Evolutionary conservation across 345 rosid genomes (phyloP), one percentile per base, ranked within the genome.

Genomic region (Hibiscus mutabilis): DNA sequence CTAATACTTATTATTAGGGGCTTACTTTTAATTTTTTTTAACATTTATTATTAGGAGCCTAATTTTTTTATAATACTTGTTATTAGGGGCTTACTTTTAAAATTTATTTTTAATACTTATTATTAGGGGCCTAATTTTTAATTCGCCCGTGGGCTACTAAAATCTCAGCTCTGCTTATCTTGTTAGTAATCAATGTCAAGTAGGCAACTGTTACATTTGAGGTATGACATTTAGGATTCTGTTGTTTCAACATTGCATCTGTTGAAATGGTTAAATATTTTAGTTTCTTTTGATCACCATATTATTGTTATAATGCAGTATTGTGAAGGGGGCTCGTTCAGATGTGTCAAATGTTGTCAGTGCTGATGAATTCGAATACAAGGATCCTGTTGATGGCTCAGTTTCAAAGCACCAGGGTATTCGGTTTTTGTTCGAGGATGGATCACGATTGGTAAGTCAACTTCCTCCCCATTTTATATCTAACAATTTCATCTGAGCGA

Each of bases 311-410:
- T 70, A 47, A 16, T 79, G 13, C 84, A 96, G 98, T 82, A 85
- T 87, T 68, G 84, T 92, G 74, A 86, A 87, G 73, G 93, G 89
- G 60, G 70, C 86, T 37, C 75, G 82, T 4, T 78, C 94, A 3
- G 95, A 89, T 71, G 97, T 91, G 72, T 82, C 99, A 0, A 89
- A 82, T 53, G 93, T 92, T 66, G 84, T 80, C 66, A 59, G 80
- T 80, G 98, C 88, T 10, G 98, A 92, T 81, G 99, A 92, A 74
- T 96, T 96, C 68, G 98, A 96, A 80, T 96, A 92, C 86, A 89
- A 89, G 75, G 99, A 96, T 79, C 97, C 97, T 57, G 98, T 92
- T 56, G 99, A 96, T 79, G 96, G 93, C 69, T 96, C 99, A 64
- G 77, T 96, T 79, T 91, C 99, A 18, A 85, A 85, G 83, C 93